Percentiles rank a stretch among this genome's conserved stretches.
Evolutionary conservation across 2,329 filamentous ascomycete species (phyloP).

Genomic region (Xylariaceae sp.): DNA sequence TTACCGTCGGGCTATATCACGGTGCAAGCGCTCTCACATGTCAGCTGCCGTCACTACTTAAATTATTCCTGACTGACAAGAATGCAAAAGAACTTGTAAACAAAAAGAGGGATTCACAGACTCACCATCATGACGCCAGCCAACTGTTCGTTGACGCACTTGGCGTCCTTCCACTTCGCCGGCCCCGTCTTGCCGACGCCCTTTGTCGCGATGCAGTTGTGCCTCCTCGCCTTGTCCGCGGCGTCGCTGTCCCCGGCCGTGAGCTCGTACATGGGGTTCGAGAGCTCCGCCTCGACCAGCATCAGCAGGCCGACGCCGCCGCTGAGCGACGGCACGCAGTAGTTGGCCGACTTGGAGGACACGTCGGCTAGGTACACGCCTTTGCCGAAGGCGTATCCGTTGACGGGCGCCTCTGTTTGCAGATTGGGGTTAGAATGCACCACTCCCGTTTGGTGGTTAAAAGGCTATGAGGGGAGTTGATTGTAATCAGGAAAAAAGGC

Average conservation of each 20-base stretch:
- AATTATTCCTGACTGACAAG: too few relatives aligned
- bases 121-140: conserved; percentile 63
- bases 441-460: too few relatives aligned
- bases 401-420: conserved; percentile 57
- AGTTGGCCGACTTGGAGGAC: conserved; percentile 71
- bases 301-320: conserved; percentile 64
- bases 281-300: conserved; percentile 76
- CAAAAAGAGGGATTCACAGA: conserved; percentile 15
- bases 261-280: conserved; percentile 65
- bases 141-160: conserved; percentile 54
- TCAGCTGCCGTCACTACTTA: neutral
- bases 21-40: too few relatives aligned
- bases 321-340: conserved; percentile 58
- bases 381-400: conserved; percentile 81
- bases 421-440: too few relatives aligned
- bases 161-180: conserved; percentile 66
- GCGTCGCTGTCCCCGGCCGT: conserved; percentile 53
- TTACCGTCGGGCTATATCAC: conserved; percentile 40
- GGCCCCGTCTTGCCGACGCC: conserved; percentile 62
- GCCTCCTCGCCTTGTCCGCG: conserved; percentile 51
- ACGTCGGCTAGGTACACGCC: conserved; percentile 82
- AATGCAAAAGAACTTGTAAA: neutral
- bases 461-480: too few relatives aligned
- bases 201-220: conserved; percentile 60
- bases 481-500: neutral